Conservation (phyloP, 148 eudicot genomes). For the Chenopodium suecicum region DNA sequence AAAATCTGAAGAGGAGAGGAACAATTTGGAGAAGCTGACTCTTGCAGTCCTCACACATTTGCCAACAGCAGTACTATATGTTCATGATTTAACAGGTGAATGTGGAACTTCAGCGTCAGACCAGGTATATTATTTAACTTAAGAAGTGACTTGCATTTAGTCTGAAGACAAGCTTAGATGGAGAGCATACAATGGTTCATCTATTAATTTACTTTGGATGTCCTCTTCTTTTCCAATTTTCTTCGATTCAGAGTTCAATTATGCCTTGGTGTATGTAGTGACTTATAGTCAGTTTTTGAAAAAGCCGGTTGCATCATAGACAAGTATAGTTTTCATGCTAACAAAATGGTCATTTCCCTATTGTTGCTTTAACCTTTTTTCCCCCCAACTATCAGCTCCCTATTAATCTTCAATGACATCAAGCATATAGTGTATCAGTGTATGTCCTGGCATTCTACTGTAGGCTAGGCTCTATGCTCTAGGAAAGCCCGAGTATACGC, state of each 20-base stretch:
- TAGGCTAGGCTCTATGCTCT: not conserved
- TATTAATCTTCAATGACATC: not conserved
- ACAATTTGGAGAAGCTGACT: conserved; percentile 92
- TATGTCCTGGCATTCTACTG: not conserved
- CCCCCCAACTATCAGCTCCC: not conserved
- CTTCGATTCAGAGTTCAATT: not conserved
- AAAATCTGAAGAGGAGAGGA: conserved; percentile 73
- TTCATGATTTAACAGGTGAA: conserved; percentile 96
- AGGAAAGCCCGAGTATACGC: not conserved
- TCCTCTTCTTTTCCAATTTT: not conserved
- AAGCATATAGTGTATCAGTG: not conserved
- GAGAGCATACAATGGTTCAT: not conserved
- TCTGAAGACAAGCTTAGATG: not conserved
- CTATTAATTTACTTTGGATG: not conserved
- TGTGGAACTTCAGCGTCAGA: conserved; percentile 92
- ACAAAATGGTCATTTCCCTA: not conserved
- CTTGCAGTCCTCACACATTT: conserved; percentile 95
- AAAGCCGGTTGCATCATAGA: not conserved
- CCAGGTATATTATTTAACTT: conserved; percentile 50
- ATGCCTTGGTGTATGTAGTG: not conserved
- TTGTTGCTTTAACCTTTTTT: not conserved
- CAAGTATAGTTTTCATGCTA: not conserved
- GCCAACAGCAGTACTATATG: conserved; percentile 95
- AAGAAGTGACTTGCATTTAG: not conserved
- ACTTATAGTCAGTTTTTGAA: not conserved